Conservation (phyloP, 2,329 filamentous ascomycete genomes). For the Macrophomina pseudophaseolina region DNA sequence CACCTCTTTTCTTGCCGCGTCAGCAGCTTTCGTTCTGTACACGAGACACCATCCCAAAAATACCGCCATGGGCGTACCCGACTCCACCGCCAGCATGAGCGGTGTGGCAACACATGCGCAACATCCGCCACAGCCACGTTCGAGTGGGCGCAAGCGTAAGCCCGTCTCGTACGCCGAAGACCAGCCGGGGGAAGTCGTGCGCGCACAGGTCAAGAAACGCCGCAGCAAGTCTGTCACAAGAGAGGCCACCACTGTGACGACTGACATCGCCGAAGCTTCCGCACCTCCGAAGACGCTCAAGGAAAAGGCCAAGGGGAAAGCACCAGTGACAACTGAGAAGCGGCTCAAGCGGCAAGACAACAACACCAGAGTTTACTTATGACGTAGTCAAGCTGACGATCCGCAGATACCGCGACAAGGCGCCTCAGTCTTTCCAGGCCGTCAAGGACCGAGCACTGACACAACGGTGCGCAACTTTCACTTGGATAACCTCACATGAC, state of each 20-base stretch:
- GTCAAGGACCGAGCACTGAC: conserved; percentile 55
- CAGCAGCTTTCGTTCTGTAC: conserved; percentile 3
- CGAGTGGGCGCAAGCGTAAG: conserved; percentile 17
- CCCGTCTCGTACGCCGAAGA: conserved; percentile 14
- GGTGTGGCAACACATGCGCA: conserved; percentile 12
- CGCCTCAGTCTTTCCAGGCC: conserved; percentile 54
- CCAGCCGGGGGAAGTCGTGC: neutral
- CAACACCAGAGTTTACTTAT: neutral
- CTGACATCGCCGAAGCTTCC: neutral
- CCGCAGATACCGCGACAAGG: conserved; percentile 38
- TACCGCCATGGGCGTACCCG: conserved; percentile 2
- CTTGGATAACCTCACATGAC: conserved; percentile 8
- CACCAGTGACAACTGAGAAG: conserved; percentile 35
- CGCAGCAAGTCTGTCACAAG: conserved; percentile 1
- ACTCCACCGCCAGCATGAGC: conserved; percentile 12
- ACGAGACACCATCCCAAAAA: conserved; percentile 9
- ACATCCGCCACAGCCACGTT: conserved; percentile 18
- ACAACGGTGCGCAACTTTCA: conserved; percentile 44
- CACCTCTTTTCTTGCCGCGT: conserved; percentile 16
- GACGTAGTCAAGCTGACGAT: conserved; percentile 20
- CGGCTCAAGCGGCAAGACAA: conserved; percentile 33
- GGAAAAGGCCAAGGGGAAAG: conserved; percentile 32
- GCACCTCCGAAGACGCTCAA: conserved; percentile 27
- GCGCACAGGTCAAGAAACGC: neutral
- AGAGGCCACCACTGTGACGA: neutral